Conservation (phyloP, 1,284 basidiomycete genomes). For the Dichomitus squalens region DNA sequence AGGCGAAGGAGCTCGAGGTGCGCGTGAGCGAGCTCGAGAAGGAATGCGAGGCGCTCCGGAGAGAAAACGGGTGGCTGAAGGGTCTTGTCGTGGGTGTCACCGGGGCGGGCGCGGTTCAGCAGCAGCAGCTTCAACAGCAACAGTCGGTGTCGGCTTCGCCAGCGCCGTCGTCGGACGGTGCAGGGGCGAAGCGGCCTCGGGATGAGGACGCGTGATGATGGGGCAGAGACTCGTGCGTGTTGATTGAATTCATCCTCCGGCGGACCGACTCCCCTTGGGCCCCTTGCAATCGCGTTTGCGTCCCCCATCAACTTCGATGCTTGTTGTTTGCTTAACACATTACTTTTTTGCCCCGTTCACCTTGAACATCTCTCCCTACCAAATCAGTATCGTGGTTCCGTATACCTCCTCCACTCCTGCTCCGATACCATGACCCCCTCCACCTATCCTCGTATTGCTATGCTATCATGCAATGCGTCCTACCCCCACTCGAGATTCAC, state of each 20-base stretch:
- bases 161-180: conserved; percentile 1
- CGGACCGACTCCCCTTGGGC: background rate
- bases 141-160: background rate
- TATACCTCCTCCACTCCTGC: background rate
- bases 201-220: conserved; percentile 15
- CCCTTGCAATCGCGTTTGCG: too few species aligned
- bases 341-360: too few species aligned
- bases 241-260: background rate
- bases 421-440: background rate
- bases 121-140: conserved; percentile 21
- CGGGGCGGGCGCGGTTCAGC: conserved; percentile 50
- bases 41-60: conserved; percentile 87
- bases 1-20: conserved; percentile 88
- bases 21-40: conserved; percentile 84
- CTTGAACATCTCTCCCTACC: too few species aligned
- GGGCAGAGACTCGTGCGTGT: background rate
- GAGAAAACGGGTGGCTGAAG: conserved; percentile 96
- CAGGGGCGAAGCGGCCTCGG: conserved; percentile 17
- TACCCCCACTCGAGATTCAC: too few species aligned
- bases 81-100: conserved; percentile 90
- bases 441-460: too few species aligned
- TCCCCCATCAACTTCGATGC: background rate
- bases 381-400: background rate
- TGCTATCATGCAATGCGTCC: too few species aligned
- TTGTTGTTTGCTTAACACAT: background rate